These are phyloP conservation scores for Mycotypha africana DNA, from an alignment of 371 early-diverging fungal genomes.

Conservation along the genomic window DNA sequence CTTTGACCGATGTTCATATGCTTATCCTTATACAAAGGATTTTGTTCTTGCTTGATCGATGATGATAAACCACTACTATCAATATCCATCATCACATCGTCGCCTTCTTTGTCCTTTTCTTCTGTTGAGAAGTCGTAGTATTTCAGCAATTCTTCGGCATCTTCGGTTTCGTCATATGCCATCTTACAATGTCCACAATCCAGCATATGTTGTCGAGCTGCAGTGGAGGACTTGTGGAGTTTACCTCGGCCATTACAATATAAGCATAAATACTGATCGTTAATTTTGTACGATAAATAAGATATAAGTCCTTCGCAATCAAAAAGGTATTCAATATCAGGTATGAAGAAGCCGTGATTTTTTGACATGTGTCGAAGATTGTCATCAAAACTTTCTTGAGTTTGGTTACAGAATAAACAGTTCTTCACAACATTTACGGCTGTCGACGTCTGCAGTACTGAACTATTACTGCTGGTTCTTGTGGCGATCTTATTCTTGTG, in stretches of 20 bases:
- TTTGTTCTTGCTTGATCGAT: too few species aligned
- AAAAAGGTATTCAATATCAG: conserved; percentile 89
- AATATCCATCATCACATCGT: too few species aligned
- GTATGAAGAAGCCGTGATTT: conserved; percentile 91
- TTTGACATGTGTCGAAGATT: conserved; percentile 89
- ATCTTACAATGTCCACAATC: conserved; percentile 94
- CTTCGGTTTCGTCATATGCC: conserved; percentile 87
- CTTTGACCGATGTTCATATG: too few species aligned
- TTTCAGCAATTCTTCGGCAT: conserved; percentile 80
- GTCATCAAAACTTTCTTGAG: conserved; percentile 54
- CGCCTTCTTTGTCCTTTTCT: too few species aligned
- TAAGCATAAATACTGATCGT: conserved; percentile 84
- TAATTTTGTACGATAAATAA: conserved; percentile 88
- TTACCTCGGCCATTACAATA: conserved; percentile 93
- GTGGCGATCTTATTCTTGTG: background rate
- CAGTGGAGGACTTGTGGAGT: conserved; percentile 75
- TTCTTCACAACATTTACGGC: conserved; percentile 40
- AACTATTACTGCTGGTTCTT: conserved; percentile 7
- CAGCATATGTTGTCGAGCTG: conserved; percentile 94
- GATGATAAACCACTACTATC: too few species aligned
- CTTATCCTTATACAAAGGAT: too few species aligned
- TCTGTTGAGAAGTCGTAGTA: conserved; percentile 77
- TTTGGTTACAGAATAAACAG: conserved; percentile 74
- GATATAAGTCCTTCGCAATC: conserved; percentile 81
- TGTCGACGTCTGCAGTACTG: conserved; percentile 16